phyloP scores from a whole-genome alignment of 768 basidiomycete genomes.

The Leccinum uliginosum region DNA sequence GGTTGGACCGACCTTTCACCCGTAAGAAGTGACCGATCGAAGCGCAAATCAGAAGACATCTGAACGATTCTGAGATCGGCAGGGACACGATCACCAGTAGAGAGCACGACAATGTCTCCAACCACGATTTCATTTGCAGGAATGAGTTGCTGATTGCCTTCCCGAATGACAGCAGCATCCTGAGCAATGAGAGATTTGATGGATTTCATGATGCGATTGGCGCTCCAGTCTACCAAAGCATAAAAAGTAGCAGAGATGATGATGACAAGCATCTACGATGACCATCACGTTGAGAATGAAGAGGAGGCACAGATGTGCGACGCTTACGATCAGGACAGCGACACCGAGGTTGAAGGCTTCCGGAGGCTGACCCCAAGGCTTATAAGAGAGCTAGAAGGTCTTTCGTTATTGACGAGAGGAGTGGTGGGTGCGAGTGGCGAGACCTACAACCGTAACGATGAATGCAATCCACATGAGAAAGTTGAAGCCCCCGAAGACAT shows the following conservation, averaged over 20 bases:
- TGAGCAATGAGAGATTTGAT: constrained; percentile 58
- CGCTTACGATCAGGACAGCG: constrained; percentile 45
- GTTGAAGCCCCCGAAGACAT: constrained; percentile 55
- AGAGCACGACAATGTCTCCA: constrained; percentile 50
- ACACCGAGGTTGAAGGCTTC: constrained; percentile 45
- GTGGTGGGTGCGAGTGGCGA: neutral
- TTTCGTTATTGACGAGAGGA: neutral
- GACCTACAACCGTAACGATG: constrained; percentile 38
- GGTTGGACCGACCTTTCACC: constrained; percentile 36
- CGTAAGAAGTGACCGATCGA: constrained; percentile 53
- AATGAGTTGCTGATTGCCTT: constrained; percentile 44
- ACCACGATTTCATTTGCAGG: constrained; percentile 54
- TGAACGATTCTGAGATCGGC: constrained; percentile 55
- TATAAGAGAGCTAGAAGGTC: constrained; percentile 42
- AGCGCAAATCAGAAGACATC: constrained; percentile 46
- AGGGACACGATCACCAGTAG: constrained; percentile 54
- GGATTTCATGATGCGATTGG: constrained; percentile 48
- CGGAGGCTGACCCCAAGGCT: constrained; percentile 42
- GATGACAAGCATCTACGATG: constrained; percentile 38
- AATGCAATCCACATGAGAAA: constrained; percentile 51
- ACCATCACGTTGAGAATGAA: constrained; percentile 2
- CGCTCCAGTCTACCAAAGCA: constrained; percentile 48
- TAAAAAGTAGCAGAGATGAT: constrained; percentile 43
- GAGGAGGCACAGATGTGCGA: constrained; percentile 17
- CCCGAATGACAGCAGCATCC: constrained; percentile 51